Evolutionary conservation across 257 asterid genomes (phyloP).

Genomic region (Haberlea rhodopensis): DNA sequence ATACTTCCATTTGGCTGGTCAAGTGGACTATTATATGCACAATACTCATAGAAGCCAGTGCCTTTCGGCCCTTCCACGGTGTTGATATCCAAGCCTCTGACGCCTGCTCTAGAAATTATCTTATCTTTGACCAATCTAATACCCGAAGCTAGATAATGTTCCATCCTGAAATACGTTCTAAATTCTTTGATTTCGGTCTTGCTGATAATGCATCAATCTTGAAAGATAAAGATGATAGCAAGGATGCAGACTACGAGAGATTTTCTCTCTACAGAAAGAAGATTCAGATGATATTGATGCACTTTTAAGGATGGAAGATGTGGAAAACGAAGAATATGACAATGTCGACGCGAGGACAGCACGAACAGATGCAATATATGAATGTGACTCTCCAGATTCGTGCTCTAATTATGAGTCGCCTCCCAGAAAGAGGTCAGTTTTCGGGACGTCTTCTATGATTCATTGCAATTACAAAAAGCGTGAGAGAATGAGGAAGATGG

Average conservation of each 20-base stretch:
- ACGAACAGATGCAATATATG: conserved; percentile 46
- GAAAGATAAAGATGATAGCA: conserved; percentile 22
- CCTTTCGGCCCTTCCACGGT: conserved; percentile 16
- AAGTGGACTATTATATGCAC: conserved; percentile 35
- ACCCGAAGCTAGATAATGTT: conserved; percentile 60
- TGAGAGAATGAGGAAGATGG: conserved; percentile 58
- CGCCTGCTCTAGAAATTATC: conserved; percentile 65
- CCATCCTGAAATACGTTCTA: conserved; percentile 60
- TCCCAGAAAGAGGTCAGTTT: conserved; percentile 35
- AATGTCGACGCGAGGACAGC: conserved; percentile 82
- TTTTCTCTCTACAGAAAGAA: conserved; percentile 45
- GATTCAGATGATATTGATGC: conserved; percentile 79
- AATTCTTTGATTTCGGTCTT: conserved; percentile 37
- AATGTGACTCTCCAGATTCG: conserved; percentile 60
- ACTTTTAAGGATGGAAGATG: conserved; percentile 56
- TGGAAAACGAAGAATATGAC: conserved; percentile 40
- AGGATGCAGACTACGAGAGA: conserved; percentile 29
- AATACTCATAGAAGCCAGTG: conserved; percentile 34
- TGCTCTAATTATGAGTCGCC: conserved; percentile 54
- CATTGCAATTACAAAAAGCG: conserved; percentile 41
- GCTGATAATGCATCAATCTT: conserved; percentile 30
- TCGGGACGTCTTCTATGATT: conserved; percentile 31
- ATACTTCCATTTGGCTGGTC: conserved; percentile 43
- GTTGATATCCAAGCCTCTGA: conserved; percentile 53
- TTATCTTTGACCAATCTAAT: conserved; percentile 62